Conservation (phyloP, 78 protist species). For the Speleostelium caveatum region DNA sequence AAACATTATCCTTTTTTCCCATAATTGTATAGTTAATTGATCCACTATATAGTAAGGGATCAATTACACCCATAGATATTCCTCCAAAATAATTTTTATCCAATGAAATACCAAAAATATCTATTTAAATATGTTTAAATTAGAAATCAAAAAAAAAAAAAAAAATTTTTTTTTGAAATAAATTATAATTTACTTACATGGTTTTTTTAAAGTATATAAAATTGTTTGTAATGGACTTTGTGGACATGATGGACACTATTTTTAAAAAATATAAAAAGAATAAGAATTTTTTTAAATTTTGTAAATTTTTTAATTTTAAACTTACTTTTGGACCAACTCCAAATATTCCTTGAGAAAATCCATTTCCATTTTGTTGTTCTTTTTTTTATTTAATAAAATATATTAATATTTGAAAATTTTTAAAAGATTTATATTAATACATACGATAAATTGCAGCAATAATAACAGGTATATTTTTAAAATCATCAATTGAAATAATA, state of each 20-base stretch:
- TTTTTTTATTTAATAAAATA: background rate
- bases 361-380: slow-evolving; percentile 24
- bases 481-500: slow-evolving; percentile 61
- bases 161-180: background rate
- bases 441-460: slow-evolving; percentile 45
- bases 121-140: no score
- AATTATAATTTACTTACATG: background rate
- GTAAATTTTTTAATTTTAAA: background rate
- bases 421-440: background rate
- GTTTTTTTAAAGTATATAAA: slow-evolving; percentile 41
- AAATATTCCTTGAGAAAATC: slow-evolving; percentile 20
- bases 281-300: no score
- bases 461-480: slow-evolving; percentile 59
- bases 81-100: slow-evolving; percentile 76
- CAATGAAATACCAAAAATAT: slow-evolving; percentile 68
- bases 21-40: slow-evolving; percentile 48
- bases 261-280: no score
- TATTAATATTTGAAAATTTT: background rate
- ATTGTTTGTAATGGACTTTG: slow-evolving; percentile 49
- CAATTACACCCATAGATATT: slow-evolving; percentile 44
- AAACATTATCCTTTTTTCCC: slow-evolving; percentile 13
- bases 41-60: slow-evolving; percentile 42
- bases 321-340: slow-evolving; percentile 78
- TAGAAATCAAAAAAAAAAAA: no score
- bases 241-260: slow-evolving; percentile 62